These are phyloP conservation scores for Pezicula rhizophila DNA, from an alignment of 2,329 filamentous ascomycete genomes.

Conservation along the genomic window DNA sequence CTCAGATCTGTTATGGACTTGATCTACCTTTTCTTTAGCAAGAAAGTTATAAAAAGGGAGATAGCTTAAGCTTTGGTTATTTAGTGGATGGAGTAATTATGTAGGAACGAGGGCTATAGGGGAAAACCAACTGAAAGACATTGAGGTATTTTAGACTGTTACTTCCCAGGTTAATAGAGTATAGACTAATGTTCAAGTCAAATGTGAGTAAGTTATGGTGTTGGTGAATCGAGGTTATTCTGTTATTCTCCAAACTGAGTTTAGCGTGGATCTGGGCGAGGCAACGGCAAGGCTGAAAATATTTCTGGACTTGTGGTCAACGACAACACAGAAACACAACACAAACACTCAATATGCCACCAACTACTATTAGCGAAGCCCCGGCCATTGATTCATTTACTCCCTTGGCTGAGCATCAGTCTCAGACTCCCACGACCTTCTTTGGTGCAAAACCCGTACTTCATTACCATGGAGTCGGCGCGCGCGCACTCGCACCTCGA, in stretches of 20 bases:
- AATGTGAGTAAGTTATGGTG: too few species aligned
- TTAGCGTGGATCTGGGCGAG: neutral
- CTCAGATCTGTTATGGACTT: too few species aligned
- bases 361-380: conserved; percentile 48
- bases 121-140: too few species aligned
- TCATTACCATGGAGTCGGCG: conserved; percentile 52
- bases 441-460: conserved; percentile 66
- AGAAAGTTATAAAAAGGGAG: too few species aligned
- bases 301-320: neutral
- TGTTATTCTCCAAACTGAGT: neutral
- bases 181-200: too few species aligned
- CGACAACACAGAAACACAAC: neutral
- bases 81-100: too few species aligned
- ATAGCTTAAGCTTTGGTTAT: too few species aligned
- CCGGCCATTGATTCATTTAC: conserved; percentile 56
- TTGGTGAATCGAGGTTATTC: neutral
- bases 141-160: too few species aligned
- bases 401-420: conserved; percentile 61
- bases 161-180: too few species aligned
- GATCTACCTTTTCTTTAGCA: too few species aligned
- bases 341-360: conserved; percentile 17
- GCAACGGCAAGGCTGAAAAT: neutral
- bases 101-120: too few species aligned
- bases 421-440: conserved; percentile 67
- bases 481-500: conserved; percentile 52